Evolutionary conservation across 345 rosid species (phyloP).

Genomic region (Brassica napus): Da-Ae NC_063445.1:13113501-13114000

Average conservation of each 20-base stretch:
- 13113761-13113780: not conserved
- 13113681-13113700: conserved; percentile 1
- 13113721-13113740: not conserved
- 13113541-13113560: not conserved
- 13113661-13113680: not conserved
- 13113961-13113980: not conserved
- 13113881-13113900: no score
- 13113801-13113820: not conserved
- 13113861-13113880: not conserved
- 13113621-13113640: conserved; percentile 13
- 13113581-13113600: conserved; percentile 11
- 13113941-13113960: no score
- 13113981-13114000: conserved; percentile 76
- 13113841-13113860: not conserved
- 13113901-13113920: no score
- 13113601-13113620: conserved; percentile 5
- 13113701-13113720: conserved; percentile 10
- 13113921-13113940: no score
- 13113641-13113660: not conserved
- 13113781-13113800: not conserved
- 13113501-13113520: not conserved
- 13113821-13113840: not conserved
- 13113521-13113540: conserved; percentile 12
- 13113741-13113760: not conserved
- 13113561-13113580: conserved; percentile 10